Percentiles rank a stretch among this genome's conserved stretches.
phyloP scores from a whole-genome alignment of 345 rosid genomes.

The Acer yangbiense region DNA sequence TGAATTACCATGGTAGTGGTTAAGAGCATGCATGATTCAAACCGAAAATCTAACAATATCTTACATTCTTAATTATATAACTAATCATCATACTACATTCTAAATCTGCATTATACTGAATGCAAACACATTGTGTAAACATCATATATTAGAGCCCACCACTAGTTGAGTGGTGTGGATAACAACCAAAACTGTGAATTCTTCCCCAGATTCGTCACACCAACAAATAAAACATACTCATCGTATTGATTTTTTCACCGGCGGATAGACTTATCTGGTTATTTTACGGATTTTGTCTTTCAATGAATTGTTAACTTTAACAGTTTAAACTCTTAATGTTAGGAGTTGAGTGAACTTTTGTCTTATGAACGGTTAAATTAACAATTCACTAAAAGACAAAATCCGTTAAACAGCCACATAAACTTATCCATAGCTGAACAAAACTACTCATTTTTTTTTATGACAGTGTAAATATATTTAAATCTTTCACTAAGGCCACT shows the following conservation, averaged over 20 bases:
- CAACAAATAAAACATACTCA: background rate
- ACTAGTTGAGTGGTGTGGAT: background rate
- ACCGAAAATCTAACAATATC: background rate
- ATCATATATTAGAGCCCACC: background rate
- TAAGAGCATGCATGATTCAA: background rate
- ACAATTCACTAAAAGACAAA: background rate
- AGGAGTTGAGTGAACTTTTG: background rate
- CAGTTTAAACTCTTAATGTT: background rate
- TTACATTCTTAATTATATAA: too few species aligned
- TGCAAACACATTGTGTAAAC: background rate
- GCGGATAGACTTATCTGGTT: background rate
- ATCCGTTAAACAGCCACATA: background rate
- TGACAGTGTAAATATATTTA: background rate
- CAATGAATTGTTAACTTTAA: too few species aligned
- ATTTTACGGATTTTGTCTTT: too few species aligned
- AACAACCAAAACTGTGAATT: constrained; percentile 8
- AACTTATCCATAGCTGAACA: background rate
- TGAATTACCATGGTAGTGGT: background rate
- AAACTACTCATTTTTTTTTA: background rate
- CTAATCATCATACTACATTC: background rate
- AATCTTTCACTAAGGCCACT: background rate
- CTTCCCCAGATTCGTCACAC: background rate
- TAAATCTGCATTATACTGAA: background rate
- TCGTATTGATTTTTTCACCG: background rate
- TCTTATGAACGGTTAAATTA: too few species aligned